These are phyloP conservation scores for Lyophyllum shimeji DNA, from an alignment of 768 basidiomycete species.

Conservation along the genomic window DNA sequence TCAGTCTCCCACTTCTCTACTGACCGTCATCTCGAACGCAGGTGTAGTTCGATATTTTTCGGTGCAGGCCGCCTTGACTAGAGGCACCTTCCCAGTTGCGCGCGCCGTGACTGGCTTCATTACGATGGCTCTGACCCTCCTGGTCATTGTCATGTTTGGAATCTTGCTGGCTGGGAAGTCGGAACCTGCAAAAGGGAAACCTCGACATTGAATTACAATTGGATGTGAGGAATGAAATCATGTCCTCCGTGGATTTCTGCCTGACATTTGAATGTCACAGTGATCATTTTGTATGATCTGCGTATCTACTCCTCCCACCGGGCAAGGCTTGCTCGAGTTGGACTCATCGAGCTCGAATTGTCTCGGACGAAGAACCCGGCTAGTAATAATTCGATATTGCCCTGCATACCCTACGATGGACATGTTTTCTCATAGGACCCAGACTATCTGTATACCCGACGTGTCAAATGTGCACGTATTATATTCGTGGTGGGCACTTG, in stretches of 20 bases:
- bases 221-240: constrained; percentile 4
- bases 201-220: neutral
- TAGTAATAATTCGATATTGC: neutral
- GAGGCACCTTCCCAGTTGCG: constrained; percentile 22
- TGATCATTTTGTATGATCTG: no score
- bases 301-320: neutral
- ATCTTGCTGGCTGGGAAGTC: constrained; percentile 19
- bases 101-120: constrained; percentile 16
- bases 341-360: neutral
- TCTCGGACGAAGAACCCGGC: neutral
- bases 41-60: constrained; percentile 22
- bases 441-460: no score
- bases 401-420: no score
- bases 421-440: no score
- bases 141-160: constrained; percentile 20
- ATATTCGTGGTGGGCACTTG: no score
- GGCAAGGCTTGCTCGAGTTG: neutral
- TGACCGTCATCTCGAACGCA: neutral
- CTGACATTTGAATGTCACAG: neutral
- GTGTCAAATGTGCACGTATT: no score
- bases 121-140: constrained; percentile 12
- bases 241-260: constrained; percentile 1
- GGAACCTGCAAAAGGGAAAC: constrained; percentile 7
- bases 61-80: constrained; percentile 21
- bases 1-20: neutral